phyloP scores from a whole-genome alignment of 306 rosid genomes.

The Fragaria vesca region DNA sequence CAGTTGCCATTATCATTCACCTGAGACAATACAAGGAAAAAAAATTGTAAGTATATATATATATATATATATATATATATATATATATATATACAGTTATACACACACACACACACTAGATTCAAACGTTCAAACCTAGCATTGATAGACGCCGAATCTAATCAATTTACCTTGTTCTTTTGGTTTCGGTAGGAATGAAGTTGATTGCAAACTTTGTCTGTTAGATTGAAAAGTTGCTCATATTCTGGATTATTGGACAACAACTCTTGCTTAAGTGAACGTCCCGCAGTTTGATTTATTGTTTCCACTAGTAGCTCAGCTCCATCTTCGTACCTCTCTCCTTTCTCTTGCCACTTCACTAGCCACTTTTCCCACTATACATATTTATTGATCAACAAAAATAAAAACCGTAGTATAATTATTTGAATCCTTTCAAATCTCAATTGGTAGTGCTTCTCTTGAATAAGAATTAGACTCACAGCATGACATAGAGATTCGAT shows the following conservation, averaged over 20 bases:
- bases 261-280: slow-evolving; percentile 40
- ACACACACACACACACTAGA: no score
- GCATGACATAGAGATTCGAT: slow-evolving; percentile 43
- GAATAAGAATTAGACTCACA: slow-evolving; percentile 40
- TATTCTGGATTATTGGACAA: slow-evolving; percentile 36
- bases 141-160: not conserved
- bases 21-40: slow-evolving; percentile 29
- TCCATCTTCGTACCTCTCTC: slow-evolving; percentile 51
- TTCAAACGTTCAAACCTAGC: not conserved
- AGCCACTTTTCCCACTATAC: slow-evolving; percentile 85
- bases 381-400: no score
- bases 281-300: slow-evolving; percentile 58
- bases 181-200: slow-evolving; percentile 45
- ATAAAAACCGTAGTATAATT: no score
- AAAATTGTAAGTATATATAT: not conserved
- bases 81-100: no score
- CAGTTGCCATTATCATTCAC: slow-evolving; percentile 27
- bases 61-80: no score
- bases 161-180: slow-evolving; percentile 51
- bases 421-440: not conserved
- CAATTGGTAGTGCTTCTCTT: not conserved
- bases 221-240: slow-evolving; percentile 45
- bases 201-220: slow-evolving; percentile 46
- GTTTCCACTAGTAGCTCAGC: slow-evolving; percentile 65
- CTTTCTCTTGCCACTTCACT: slow-evolving; percentile 61